Evolutionary conservation across 140 eudicot species (phyloP), one percentile per base, ranked within the genome.

Genomic region (Stevia rebaudiana): DNA sequence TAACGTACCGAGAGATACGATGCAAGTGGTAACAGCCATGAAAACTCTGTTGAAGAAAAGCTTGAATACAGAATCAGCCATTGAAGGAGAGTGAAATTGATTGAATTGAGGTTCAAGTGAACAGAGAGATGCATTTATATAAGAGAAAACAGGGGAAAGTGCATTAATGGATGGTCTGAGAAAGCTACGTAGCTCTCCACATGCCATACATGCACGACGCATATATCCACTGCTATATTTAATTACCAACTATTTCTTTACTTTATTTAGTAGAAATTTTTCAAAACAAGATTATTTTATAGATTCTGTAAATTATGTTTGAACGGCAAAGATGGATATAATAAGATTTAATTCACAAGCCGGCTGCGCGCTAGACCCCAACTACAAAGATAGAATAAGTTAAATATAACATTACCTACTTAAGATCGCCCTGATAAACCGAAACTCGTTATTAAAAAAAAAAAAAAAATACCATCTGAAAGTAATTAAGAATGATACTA

Each of bases 171-270:
- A 18, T 8, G 39, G 48, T 18, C 8, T 74, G 57, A 74, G 74
- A 74, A 69, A 60, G 75, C 79, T 59, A 74, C 75, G 74, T 68
- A 74, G 70, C 51, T 74, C 48, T 59, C 41, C 79, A 74, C 70
- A 59, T 74, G 79, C 79, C 75, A 43, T 74, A 60, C 79, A 74
- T 74, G 79, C 79, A 74, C 43, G 19, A 51, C 13, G 68, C 40
- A 37, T 59, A 4, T 37, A 40, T 74, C 74, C 36, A 36, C 47
- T 12, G 66, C 2, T 7, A 22, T 46, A 13, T 6, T 58, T 58
- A 36, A 58, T 58, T 58, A 36, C 65, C 47, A 35, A 12, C 17
- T 16, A 17, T 5, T 65, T 48, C 37, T 33, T 17, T 31, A 30
- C 1, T 46, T 17, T 9, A 11, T 15, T 57, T 35, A 24, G 1